Conservation (phyloP, 1,139 yeast genomes). For the Geotrichum cucujoidarum region DNA sequence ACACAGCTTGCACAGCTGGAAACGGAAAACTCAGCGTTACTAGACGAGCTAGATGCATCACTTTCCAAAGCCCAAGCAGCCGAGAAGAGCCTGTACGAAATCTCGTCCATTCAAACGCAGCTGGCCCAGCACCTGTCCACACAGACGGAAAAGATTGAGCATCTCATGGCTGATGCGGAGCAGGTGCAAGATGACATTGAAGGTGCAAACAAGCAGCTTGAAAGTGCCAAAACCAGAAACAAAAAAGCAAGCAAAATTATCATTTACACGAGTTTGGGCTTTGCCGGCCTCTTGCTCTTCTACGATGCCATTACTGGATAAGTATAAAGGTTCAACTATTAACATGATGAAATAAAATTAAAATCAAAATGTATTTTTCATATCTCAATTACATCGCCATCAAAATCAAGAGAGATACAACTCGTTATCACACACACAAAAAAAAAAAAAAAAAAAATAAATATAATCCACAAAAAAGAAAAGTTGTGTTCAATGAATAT, state of each 20-base stretch:
- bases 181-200: constrained; percentile 63
- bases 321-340: too few relatives aligned
- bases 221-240: constrained; percentile 65
- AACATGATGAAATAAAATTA: too few relatives aligned
- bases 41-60: constrained; percentile 56
- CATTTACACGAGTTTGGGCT: constrained; percentile 52
- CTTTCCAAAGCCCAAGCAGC: constrained; percentile 43
- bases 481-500: too few relatives aligned
- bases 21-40: constrained; percentile 64
- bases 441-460: too few relatives aligned
- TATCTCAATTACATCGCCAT: background rate
- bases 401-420: too few relatives aligned
- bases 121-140: constrained; percentile 67
- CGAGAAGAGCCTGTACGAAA: constrained; percentile 76
- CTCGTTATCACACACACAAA: too few relatives aligned
- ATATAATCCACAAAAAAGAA: too few relatives aligned
- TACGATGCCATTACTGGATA: constrained; percentile 44
- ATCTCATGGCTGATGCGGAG: constrained; percentile 65
- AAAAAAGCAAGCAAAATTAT: constrained; percentile 66
- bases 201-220: constrained; percentile 69
- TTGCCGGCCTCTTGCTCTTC: constrained; percentile 59
- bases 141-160: constrained; percentile 70
- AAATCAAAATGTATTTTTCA: background rate
- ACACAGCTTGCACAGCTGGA: constrained; percentile 66
- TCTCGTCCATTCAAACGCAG: constrained; percentile 73